phyloP scores from a whole-genome alignment of 768 basidiomycete genomes.

The Hericium erinaceus region DNA sequence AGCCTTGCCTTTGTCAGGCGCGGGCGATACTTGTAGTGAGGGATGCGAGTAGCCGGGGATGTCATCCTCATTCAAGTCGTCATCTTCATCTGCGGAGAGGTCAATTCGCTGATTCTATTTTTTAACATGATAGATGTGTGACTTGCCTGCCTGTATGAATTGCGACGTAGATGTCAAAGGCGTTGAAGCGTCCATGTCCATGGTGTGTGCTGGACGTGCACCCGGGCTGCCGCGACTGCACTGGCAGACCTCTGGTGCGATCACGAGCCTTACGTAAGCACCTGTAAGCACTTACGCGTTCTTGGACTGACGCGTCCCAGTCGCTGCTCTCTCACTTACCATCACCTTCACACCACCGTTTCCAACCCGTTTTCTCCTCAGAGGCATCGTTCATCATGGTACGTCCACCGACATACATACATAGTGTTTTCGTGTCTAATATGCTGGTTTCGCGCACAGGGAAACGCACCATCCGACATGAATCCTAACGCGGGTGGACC shows the following conservation, averaged over 20 bases:
- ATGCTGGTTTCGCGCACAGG: constrained; percentile 33
- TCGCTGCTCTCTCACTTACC: neutral
- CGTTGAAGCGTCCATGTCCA: constrained; percentile 23
- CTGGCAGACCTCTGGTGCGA: constrained; percentile 13
- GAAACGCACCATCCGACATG: constrained; percentile 64
- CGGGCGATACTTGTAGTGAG: constrained; percentile 26
- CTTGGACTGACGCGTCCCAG: constrained; percentile 21
- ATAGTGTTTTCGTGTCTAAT: neutral
- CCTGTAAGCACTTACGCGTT: constrained; percentile 9
- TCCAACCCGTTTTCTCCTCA: too few species aligned
- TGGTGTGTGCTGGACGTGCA: neutral
- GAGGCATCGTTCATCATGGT: too few species aligned
- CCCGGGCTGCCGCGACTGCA: neutral
- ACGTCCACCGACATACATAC: too few species aligned
- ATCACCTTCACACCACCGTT: neutral
- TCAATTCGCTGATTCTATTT: neutral
- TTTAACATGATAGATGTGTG: neutral
- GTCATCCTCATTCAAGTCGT: constrained; percentile 73
- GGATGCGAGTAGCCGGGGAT: constrained; percentile 69
- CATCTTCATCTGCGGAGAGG: constrained; percentile 44
- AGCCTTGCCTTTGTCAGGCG: constrained; percentile 60
- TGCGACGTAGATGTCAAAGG: constrained; percentile 57
- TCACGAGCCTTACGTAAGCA: constrained; percentile 12
- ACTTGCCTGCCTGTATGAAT: constrained; percentile 71
- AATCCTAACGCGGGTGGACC: constrained; percentile 23